Conservation (phyloP, 108 stramenopile genomes). For the Cyclotella kingstonii region DNA sequence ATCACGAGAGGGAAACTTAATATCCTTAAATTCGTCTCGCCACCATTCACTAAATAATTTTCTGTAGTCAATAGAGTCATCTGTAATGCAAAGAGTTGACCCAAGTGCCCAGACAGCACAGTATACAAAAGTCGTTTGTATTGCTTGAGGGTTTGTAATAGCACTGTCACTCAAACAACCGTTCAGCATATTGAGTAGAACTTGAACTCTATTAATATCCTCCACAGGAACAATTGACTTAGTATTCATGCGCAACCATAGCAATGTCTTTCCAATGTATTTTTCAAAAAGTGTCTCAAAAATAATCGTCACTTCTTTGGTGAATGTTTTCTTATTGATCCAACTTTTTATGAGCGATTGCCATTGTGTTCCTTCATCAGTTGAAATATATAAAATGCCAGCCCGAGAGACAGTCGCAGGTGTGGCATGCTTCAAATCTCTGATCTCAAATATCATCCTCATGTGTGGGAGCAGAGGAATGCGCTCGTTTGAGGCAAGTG, state of each 20-base stretch:
- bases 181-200: conserved; percentile 74
- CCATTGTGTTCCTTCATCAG: conserved; percentile 82
- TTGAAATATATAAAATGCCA: conserved; percentile 82
- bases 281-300: conserved; percentile 41
- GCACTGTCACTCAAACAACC: conserved; percentile 55
- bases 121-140: conserved; percentile 75
- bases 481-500: conserved; percentile 83
- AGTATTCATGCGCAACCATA: conserved; percentile 40
- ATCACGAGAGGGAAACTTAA: conserved; percentile 75
- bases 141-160: conserved; percentile 24
- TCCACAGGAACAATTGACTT: conserved; percentile 60
- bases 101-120: conserved; percentile 81
- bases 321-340: conserved; percentile 44
- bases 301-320: conserved; percentile 27
- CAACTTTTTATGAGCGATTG: conserved; percentile 67
- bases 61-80: conserved; percentile 80
- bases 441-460: conserved; percentile 86
- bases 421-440: conserved; percentile 79
- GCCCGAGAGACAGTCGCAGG: conserved; percentile 85
- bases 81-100: conserved; percentile 53
- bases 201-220: conserved; percentile 57
- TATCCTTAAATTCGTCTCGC: conserved; percentile 65
- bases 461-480: conserved; percentile 81
- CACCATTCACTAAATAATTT: conserved; percentile 74
- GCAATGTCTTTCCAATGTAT: conserved; percentile 33